Evolutionary conservation across 805 yeast species (phyloP), one percentile per base, ranked within the genome.

Genomic region (Saccharomycopsis microspora): DNA sequence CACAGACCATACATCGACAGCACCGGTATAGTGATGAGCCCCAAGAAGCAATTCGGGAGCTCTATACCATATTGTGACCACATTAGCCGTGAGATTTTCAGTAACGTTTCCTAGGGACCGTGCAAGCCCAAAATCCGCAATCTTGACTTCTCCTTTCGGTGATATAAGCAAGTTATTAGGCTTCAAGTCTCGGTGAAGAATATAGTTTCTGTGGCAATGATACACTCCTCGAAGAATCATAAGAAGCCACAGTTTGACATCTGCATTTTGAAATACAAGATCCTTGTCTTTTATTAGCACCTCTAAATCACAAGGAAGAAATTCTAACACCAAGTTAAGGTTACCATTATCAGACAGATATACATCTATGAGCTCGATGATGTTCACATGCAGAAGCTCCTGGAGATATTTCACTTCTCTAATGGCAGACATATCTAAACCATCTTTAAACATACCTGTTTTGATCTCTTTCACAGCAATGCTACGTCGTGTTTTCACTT

Each of bases 71-170:
- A 97, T 68, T 3, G 99, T 93, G 1, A 93, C 98, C 3, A 93
- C 99, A 54, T 89, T 90, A 1, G 95, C 85, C 0, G 97, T 85
- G 62, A 93, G 68, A 50, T 78, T 76, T 41, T 80, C 76, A 42
- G 58, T 57, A 0, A 89, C 85, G 29, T 81, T 72, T 0, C 94
- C 90, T 49, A 86, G 68, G 2, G 89, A 76, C 53, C 98, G 69
- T 0, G 97, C 97, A 41, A 90, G 70, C 55, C 98, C 98, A 68
- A 93, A 93, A 85, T 93, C 99, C 3, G 98, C 98, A 52, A 93
- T 74, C 62, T 93, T 93, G 51, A 93, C 70, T 54, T 83, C 80
- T 0, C 99, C 98, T 51, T 75, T 76, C 0, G 95, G 93, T 0
- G 96, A 83, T 36, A 93, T 67, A 47, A 93, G 68, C 66, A 93